Evolutionary conservation across 768 basidiomycete species (phyloP).

Genomic region (Trametes elegans): DNA sequence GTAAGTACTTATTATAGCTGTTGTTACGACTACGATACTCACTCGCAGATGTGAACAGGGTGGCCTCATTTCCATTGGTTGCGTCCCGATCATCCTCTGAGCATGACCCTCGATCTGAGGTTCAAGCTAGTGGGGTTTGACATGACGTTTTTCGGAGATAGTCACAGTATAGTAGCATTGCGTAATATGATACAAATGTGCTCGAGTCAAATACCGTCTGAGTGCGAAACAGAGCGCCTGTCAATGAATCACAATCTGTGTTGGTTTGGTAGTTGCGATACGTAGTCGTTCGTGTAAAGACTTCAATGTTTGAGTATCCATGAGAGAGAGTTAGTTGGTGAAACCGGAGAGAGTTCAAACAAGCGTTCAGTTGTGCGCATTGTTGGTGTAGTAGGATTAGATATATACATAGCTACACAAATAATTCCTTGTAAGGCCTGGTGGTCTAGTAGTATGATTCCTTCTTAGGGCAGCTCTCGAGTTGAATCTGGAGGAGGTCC

Average conservation of each 20-base stretch:
- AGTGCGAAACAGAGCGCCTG: too few species aligned
- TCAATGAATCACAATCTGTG: not conserved
- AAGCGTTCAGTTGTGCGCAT: too few species aligned
- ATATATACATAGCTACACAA: too few species aligned
- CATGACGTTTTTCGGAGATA: too few species aligned
- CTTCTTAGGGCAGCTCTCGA: not conserved
- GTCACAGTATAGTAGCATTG: not conserved
- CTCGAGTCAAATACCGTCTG: not conserved
- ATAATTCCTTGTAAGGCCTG: too few species aligned
- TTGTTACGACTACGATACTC: not conserved
- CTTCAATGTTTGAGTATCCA: too few species aligned
- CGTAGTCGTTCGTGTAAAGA: not conserved
- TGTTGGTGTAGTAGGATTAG: too few species aligned
- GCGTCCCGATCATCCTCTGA: slow-evolving; percentile 17
- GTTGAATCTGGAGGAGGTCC: slow-evolving; percentile 62
- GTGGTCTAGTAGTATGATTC: slow-evolving; percentile 12
- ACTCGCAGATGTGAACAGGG: not conserved
- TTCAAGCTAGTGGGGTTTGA: too few species aligned
- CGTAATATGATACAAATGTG: not conserved
- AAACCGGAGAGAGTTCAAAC: not conserved
- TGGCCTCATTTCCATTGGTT: slow-evolving; percentile 18
- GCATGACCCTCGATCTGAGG: too few species aligned
- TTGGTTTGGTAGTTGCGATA: not conserved
- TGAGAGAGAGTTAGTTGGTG: not conserved
- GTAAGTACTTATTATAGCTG: slow-evolving; percentile 11